These are phyloP conservation scores for Bonia amplexicaulis DNA, from an alignment of 176 grass and related monocot genomes.

Conservation along the genomic window DNA sequence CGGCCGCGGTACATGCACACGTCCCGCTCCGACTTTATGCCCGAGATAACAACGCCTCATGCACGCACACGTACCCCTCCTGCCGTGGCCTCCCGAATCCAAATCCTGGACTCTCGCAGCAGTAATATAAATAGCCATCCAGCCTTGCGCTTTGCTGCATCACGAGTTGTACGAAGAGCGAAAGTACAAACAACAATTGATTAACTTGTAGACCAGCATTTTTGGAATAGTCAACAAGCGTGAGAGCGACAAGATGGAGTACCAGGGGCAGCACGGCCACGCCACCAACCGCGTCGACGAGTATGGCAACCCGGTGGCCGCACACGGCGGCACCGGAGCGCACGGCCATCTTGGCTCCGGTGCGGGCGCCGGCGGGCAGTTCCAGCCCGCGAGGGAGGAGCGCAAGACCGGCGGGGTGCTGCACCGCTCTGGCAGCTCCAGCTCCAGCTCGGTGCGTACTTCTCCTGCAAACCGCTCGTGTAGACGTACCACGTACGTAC, in stretches of 20 bases:
- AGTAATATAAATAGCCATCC: too few species aligned
- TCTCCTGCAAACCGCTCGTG: neutral
- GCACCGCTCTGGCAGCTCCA: conserved; percentile 50
- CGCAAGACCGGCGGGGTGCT: conserved; percentile 31
- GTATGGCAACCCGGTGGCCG: conserved; percentile 23
- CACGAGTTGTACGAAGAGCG: too few species aligned
- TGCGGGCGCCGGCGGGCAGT: conserved; percentile 26
- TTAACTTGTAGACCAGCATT: too few species aligned
- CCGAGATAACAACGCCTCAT: neutral
- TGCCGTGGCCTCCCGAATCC: neutral
- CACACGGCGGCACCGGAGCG: neutral
- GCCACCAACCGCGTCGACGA: conserved; percentile 31
- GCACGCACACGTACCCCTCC: conserved; percentile 20
- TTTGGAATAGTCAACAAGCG: too few species aligned
- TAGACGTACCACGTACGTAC: too few species aligned
- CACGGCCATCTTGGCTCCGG: neutral
- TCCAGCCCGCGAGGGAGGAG: conserved; percentile 30
- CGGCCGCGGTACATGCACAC: neutral
- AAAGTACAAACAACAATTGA: too few species aligned
- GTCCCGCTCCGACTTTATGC: neutral
- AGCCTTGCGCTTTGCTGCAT: too few species aligned
- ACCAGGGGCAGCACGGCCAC: conserved; percentile 17
- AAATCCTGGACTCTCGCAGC: too few species aligned
- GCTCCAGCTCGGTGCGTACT: conserved; percentile 46
- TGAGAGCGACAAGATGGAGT: neutral